Percentiles rank a stretch among this genome's conserved stretches.
Evolutionary conservation across 805 yeast genomes (phyloP).

Genomic region (Lipomyces yamadae): DNA sequence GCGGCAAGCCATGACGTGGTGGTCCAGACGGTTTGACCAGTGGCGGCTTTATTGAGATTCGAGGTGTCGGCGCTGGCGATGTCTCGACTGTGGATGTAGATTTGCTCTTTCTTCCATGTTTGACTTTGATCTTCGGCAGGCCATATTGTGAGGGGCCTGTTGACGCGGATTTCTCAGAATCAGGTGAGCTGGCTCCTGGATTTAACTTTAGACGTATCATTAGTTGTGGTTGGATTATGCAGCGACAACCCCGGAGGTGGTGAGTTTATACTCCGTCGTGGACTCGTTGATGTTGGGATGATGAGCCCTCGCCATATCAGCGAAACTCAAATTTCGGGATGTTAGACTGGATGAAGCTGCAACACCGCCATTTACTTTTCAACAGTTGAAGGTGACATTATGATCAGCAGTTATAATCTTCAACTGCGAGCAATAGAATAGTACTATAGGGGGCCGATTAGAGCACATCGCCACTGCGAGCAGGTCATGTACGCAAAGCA

Average conservation of each 20-base stretch:
- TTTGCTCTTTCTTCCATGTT: conserved; percentile 28
- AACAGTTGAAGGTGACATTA: background rate
- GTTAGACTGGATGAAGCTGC: background rate
- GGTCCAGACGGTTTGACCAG: conserved; percentile 21
- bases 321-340: background rate
- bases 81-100: background rate
- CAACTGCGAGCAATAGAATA: background rate
- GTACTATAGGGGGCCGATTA: background rate
- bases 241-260: background rate
- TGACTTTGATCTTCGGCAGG: conserved; percentile 31
- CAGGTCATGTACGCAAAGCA: background rate
- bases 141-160: conserved; percentile 7
- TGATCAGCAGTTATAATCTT: background rate
- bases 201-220: conserved; percentile 31
- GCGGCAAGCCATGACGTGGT: conserved; percentile 44
- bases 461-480: background rate
- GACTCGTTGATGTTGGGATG: background rate
- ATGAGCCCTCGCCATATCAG: background rate
- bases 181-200: conserved; percentile 4
- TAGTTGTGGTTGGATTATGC: background rate
- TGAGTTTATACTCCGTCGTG: background rate
- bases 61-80: conserved; percentile 24
- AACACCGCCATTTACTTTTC: background rate
- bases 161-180: background rate
- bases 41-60: conserved; percentile 36